These are phyloP conservation scores for Mangifera indica DNA, from an alignment of 345 rosid genomes.

Conservation along the genomic window DNA sequence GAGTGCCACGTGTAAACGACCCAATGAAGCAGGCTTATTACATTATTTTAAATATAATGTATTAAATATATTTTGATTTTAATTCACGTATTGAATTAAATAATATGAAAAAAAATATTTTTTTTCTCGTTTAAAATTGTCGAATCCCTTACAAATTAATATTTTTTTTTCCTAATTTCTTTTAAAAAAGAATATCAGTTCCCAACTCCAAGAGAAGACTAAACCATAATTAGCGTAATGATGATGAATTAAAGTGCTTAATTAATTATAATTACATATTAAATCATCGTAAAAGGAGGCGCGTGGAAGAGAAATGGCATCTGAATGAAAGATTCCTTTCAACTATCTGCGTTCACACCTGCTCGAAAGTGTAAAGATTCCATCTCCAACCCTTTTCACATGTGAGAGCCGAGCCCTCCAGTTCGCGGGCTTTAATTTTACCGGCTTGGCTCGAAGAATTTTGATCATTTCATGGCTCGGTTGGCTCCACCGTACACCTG, in stretches of 20 bases:
- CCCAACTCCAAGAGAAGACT: too few relatives aligned
- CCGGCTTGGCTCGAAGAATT: background rate
- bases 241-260: background rate
- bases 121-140: too few relatives aligned
- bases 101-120: too few relatives aligned
- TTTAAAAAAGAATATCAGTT: too few relatives aligned
- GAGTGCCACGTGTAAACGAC: conserved; percentile 11
- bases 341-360: conserved; percentile 37
- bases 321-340: conserved; percentile 27
- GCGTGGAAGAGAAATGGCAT: conserved; percentile 13
- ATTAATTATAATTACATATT: background rate
- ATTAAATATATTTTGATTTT: too few relatives aligned
- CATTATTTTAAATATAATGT: too few relatives aligned
- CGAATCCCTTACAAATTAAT: too few relatives aligned
- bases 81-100: too few relatives aligned
- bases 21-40: conserved; percentile 1
- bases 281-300: background rate
- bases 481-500: background rate
- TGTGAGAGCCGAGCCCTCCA: background rate
- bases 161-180: too few relatives aligned
- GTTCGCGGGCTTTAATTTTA: background rate
- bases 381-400: conserved; percentile 29
- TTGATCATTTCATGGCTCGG: background rate
- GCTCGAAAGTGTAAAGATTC: conserved; percentile 19
- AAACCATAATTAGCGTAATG: background rate